phyloP scores from a whole-genome alignment of 768 basidiomycete species.

The Suillus ampliporus region DNA sequence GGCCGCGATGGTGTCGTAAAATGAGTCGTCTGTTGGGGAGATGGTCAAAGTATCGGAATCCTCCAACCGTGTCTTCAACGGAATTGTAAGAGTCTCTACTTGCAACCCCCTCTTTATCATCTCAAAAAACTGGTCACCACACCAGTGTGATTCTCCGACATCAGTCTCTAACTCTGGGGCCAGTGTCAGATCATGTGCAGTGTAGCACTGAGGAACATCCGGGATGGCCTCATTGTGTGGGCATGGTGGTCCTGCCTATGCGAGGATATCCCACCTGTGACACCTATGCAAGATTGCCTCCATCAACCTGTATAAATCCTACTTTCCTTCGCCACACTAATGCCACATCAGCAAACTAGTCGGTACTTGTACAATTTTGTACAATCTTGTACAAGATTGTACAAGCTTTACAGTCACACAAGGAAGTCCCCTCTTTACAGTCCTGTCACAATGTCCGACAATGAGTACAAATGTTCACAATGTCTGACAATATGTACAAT shows the following conservation, averaged over 20 bases:
- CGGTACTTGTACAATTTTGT: no score
- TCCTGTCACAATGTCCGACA: no score
- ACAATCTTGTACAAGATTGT: no score
- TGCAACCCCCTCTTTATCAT: conserved; percentile 7
- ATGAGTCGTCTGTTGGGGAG: not conserved
- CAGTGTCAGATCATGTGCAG: not conserved
- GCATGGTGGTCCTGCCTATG: conserved; percentile 5
- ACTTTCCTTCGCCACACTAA: conserved; percentile 21
- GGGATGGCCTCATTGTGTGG: conserved; percentile 1
- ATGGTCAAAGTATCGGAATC: not conserved
- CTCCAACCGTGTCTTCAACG: not conserved
- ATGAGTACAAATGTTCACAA: no score
- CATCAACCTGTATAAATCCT: conserved; percentile 18
- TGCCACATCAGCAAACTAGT: no score
- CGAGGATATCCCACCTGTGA: not conserved
- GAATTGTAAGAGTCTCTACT: not conserved
- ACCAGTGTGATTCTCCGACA: no score
- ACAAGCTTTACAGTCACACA: no score
- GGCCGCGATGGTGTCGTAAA: not conserved
- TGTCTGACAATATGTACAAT: no score
- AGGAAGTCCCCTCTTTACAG: no score
- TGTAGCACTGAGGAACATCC: not conserved
- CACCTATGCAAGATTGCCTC: conserved; percentile 5
- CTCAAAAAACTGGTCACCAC: not conserved
- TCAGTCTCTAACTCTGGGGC: not conserved